phyloP scores from a whole-genome alignment of 1,139 yeast species.

The Suhomyces atakaporum region DNA sequence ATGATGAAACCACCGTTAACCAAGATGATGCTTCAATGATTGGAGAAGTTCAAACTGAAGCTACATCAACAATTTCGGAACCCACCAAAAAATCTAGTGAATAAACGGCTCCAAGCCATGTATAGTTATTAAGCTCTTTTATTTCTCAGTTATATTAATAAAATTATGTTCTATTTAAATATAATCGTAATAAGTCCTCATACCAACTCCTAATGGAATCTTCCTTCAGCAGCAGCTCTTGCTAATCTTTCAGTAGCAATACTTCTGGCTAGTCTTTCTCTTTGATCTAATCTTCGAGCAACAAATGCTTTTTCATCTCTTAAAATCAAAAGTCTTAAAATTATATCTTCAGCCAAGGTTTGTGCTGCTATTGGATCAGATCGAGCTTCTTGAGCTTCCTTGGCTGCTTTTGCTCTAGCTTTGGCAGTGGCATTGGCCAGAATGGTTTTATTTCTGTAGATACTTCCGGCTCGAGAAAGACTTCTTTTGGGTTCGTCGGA shows the following conservation, averaged over 20 bases:
- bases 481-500: constrained; percentile 14
- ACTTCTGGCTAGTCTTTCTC: constrained; percentile 63
- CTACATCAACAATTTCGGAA: constrained; percentile 9
- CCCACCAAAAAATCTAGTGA: constrained; percentile 9
- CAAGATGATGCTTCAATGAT: constrained; percentile 32
- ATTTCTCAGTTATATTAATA: constrained; percentile 13
- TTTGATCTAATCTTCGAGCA: constrained; percentile 56
- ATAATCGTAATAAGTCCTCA: no score
- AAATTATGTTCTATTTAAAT: constrained; percentile 5
- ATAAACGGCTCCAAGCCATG: constrained; percentile 5
- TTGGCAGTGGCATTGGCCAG: constrained; percentile 71
- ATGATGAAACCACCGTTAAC: constrained; percentile 42
- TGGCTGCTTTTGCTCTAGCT: constrained; percentile 55
- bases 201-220: constrained; percentile 21
- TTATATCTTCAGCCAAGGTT: constrained; percentile 63
- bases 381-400: constrained; percentile 53
- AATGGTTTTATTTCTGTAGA: constrained; percentile 67
- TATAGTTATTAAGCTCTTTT: constrained; percentile 4
- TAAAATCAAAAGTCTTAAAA: constrained; percentile 58
- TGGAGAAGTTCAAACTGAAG: constrained; percentile 19
- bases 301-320: constrained; percentile 49
- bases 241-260: constrained; percentile 62
- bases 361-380: constrained; percentile 59
- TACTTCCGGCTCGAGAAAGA: constrained; percentile 51
- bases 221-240: constrained; percentile 48